Evolutionary conservation across 805 yeast species (phyloP).

Genomic region (Teunomyces funiuensis): DNA sequence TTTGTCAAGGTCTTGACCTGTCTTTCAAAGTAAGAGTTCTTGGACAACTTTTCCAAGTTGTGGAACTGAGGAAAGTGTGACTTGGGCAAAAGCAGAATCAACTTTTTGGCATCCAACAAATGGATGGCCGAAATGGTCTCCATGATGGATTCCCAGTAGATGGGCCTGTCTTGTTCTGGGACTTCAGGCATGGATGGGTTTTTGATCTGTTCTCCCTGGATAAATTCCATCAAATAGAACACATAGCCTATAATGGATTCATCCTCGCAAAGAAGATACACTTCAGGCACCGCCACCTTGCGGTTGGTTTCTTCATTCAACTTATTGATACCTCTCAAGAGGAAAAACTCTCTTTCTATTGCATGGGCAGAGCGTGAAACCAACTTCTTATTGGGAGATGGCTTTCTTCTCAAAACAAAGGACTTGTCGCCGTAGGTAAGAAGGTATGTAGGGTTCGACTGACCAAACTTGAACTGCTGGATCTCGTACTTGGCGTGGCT

Average conservation of each 20-base stretch:
- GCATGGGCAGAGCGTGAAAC: constrained; percentile 61
- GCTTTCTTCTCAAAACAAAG: constrained; percentile 58
- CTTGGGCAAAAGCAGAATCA: constrained; percentile 45
- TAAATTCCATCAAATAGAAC: constrained; percentile 61
- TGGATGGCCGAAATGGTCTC: constrained; percentile 51
- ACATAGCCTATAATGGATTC: constrained; percentile 53
- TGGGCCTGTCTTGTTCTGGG: constrained; percentile 19
- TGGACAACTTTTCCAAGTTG: constrained; percentile 15
- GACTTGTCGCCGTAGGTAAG: constrained; percentile 37
- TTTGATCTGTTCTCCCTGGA: constrained; percentile 56
- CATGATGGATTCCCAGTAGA: constrained; percentile 50
- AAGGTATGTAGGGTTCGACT: constrained; percentile 62
- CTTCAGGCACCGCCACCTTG: constrained; percentile 55
- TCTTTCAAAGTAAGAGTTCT: constrained; percentile 48
- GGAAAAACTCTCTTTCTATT: constrained; percentile 58
- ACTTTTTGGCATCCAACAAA: constrained; percentile 42
- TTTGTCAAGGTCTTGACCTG: constrained; percentile 49
- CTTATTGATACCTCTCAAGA: constrained; percentile 40
- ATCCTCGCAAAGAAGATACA: constrained; percentile 55
- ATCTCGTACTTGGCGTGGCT: constrained; percentile 24
- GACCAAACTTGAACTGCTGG: constrained; percentile 61
- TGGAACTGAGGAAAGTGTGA: constrained; percentile 46
- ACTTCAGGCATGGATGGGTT: constrained; percentile 48
- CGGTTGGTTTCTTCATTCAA: constrained; percentile 18
- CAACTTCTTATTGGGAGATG: constrained; percentile 48